phyloP scores from a whole-genome alignment of 2,329 filamentous ascomycete species.

The Scedosporium aurantiacum region DNA sequence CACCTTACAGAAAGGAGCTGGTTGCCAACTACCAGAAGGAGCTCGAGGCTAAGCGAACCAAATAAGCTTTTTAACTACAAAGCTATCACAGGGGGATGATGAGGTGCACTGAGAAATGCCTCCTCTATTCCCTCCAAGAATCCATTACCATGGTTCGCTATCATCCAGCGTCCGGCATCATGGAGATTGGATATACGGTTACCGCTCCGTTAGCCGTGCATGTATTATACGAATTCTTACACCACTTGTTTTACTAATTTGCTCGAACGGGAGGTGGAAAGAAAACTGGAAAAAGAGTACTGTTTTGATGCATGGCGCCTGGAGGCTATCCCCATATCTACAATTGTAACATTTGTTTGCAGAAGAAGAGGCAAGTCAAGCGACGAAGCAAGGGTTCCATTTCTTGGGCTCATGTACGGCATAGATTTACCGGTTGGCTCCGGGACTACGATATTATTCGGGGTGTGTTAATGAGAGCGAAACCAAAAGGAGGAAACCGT shows the following conservation, averaged over 20 bases:
- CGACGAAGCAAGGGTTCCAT: too few species aligned
- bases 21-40: slow-evolving; percentile 49
- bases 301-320: not conserved
- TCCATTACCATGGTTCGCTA: not conserved
- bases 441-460: too few species aligned
- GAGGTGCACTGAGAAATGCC: too few species aligned
- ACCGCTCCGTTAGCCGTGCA: not conserved
- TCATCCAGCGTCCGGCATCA: not conserved
- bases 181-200: not conserved
- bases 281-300: not conserved
- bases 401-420: too few species aligned
- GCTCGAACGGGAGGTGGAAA: not conserved
- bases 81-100: too few species aligned
- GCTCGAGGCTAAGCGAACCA: slow-evolving; percentile 43
- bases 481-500: too few species aligned
- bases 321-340: too few species aligned
- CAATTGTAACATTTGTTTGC: too few species aligned
- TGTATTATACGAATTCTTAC: not conserved
- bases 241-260: not conserved
- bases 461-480: too few species aligned
- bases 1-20: slow-evolving; percentile 39
- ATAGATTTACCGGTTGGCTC: too few species aligned
- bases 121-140: too few species aligned
- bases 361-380: too few species aligned
- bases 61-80: slow-evolving; percentile 22